Percentiles rank a stretch among this genome's conserved stretches.
Evolutionary conservation across 257 asterid genomes (phyloP).

Genomic region (Gardenia jasminoides): DNA sequence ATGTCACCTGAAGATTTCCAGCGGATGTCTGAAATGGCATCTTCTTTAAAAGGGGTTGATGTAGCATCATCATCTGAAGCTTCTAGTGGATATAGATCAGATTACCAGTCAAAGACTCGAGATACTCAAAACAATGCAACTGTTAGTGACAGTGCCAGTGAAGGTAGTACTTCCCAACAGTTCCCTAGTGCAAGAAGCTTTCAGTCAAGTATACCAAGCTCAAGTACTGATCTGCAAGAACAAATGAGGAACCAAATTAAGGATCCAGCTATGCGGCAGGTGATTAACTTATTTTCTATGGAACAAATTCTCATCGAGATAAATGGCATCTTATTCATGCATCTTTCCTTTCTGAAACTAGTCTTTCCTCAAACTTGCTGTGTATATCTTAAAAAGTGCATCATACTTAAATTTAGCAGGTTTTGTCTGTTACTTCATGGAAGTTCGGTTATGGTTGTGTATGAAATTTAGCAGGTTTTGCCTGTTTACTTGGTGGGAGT

Average conservation of each 20-base stretch:
- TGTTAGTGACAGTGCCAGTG: constrained; percentile 36
- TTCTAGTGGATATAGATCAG: constrained; percentile 37
- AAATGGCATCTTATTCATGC: background rate
- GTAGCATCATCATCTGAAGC: constrained; percentile 40
- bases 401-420: background rate
- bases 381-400: background rate
- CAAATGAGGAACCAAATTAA: constrained; percentile 94
- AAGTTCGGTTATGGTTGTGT: background rate
- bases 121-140: constrained; percentile 30
- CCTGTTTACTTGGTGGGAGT: background rate
- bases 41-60: constrained; percentile 64
- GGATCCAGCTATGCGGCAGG: constrained; percentile 99
- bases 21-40: constrained; percentile 74
- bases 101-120: constrained; percentile 29
- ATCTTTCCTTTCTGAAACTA: background rate
- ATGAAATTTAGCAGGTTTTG: background rate
- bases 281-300: constrained; percentile 20
- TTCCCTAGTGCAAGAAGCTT: constrained; percentile 31
- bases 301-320: background rate
- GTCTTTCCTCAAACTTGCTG: background rate
- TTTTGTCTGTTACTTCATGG: background rate
- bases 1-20: constrained; percentile 80
- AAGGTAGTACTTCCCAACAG: constrained; percentile 46
- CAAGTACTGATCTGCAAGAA: constrained; percentile 75
- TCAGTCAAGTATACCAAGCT: constrained; percentile 48